Evolutionary conservation across 192 early-diverging fungal species (phyloP).

Genomic region (Backusella sp.): DNA sequence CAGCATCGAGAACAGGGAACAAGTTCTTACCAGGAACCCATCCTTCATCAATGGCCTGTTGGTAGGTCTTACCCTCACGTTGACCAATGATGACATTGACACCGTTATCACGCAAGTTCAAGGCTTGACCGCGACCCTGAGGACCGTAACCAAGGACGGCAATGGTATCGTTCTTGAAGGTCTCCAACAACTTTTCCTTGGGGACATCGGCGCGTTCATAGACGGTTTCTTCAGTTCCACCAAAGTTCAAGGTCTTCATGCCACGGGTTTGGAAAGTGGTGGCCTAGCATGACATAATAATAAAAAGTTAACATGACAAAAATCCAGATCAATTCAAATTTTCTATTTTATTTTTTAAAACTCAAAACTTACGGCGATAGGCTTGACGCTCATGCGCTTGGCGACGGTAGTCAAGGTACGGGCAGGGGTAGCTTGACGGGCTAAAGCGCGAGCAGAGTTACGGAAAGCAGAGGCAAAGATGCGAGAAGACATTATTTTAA

Average conservation of each 20-base stretch:
- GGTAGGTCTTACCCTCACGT: slow-evolving; percentile 87
- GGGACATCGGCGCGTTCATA: slow-evolving; percentile 95
- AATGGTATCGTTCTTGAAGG: slow-evolving; percentile 92
- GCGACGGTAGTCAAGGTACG: neutral
- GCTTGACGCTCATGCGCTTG: neutral
- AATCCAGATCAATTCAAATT: neutral
- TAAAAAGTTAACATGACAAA: neutral
- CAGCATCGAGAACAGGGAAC: slow-evolving; percentile 90
- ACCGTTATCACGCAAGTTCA: slow-evolving; percentile 96
- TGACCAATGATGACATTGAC: slow-evolving; percentile 95
- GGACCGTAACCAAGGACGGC: slow-evolving; percentile 95
- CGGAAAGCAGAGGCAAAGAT: slow-evolving; percentile 4
- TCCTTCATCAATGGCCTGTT: slow-evolving; percentile 89
- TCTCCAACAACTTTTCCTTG: slow-evolving; percentile 84
- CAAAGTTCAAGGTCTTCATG: slow-evolving; percentile 94
- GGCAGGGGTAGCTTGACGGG: neutral
- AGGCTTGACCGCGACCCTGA: slow-evolving; percentile 92
- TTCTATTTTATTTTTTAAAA: neutral
- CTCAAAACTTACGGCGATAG: slow-evolving; percentile 2
- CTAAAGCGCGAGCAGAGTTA: neutral
- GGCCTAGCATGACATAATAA: slow-evolving; percentile 32
- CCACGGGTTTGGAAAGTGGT: slow-evolving; percentile 60
- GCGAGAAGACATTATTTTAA: neutral
- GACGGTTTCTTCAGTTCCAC: slow-evolving; percentile 86
- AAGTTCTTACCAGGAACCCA: slow-evolving; percentile 96